phyloP scores from a whole-genome alignment of 2,329 filamentous ascomycete species.

The Aspergillus alliaceus region DNA sequence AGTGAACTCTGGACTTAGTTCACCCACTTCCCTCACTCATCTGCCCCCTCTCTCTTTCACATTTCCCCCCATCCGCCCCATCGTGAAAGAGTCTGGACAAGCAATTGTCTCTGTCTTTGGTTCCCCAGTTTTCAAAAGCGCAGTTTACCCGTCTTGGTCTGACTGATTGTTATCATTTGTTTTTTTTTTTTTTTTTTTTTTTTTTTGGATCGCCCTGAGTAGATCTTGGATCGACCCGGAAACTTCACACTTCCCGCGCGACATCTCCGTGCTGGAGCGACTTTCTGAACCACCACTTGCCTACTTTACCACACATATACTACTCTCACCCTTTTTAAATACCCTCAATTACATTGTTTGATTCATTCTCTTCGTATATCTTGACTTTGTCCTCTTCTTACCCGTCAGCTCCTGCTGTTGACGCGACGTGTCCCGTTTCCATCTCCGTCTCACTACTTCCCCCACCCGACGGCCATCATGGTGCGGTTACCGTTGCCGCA shows the following conservation, averaged over 20 bases:
- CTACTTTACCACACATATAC: neutral
- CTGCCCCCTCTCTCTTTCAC: neutral
- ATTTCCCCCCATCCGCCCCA: neutral
- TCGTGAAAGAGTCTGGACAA: no score
- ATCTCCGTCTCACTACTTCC: slow-evolving; percentile 9
- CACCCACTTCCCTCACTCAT: neutral
- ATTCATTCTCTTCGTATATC: neutral
- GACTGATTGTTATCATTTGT: neutral
- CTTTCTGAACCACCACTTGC: neutral
- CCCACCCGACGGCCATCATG: slow-evolving; percentile 40
- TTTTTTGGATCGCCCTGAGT: slow-evolving; percentile 24
- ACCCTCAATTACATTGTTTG: neutral
- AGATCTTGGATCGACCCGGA: slow-evolving; percentile 31
- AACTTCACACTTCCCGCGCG: slow-evolving; percentile 2
- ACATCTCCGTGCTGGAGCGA: neutral
- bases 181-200: neutral
- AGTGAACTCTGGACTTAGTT: neutral
- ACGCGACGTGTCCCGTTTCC: slow-evolving; percentile 18
- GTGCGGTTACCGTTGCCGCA: slow-evolving; percentile 57
- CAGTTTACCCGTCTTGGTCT: neutral
- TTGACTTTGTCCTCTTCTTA: neutral
- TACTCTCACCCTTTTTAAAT: neutral
- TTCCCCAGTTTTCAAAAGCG: neutral
- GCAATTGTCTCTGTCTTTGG: neutral
- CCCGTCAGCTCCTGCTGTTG: slow-evolving; percentile 17